A percentile compares a stretch with the other conserved stretches of the same genome.
Conservation (phyloP, 768 basidiomycete genomes). For the Lactifluus hygrophoroides region DNA sequence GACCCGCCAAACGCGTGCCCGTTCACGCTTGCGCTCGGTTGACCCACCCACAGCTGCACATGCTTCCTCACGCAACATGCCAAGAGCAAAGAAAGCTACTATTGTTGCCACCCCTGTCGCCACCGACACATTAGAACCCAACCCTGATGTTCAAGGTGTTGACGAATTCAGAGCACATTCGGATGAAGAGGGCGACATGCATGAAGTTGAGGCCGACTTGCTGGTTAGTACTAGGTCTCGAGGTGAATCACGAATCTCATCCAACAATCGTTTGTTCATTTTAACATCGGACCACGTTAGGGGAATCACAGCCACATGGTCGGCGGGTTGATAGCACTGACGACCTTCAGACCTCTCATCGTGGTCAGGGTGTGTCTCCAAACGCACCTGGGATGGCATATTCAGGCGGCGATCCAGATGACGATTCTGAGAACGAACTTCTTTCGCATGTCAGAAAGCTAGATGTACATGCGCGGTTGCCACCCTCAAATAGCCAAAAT, state of each 20-base stretch:
- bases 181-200: conserved; percentile 6
- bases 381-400: background rate
- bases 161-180: conserved; percentile 8
- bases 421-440: background rate
- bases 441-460: background rate
- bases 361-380: background rate
- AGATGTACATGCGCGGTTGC: background rate
- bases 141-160: background rate
- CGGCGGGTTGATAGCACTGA: too few species aligned
- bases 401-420: background rate
- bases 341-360: background rate
- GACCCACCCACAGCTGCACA: background rate
- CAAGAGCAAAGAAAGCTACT: background rate
- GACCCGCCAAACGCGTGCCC: background rate
- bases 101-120: background rate
- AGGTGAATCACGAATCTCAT: background rate
- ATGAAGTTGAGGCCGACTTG: conserved; percentile 12
- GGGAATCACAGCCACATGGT: too few species aligned
- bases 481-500: background rate
- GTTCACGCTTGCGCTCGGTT: background rate
- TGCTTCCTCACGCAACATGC: background rate
- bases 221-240: background rate
- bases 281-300: too few species aligned
- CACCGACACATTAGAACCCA: background rate
- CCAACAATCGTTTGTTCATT: too few species aligned